Base-by-base conservation (phyloP, 306 rosid species). In the Casuarina cunninghamiana region DNA sequence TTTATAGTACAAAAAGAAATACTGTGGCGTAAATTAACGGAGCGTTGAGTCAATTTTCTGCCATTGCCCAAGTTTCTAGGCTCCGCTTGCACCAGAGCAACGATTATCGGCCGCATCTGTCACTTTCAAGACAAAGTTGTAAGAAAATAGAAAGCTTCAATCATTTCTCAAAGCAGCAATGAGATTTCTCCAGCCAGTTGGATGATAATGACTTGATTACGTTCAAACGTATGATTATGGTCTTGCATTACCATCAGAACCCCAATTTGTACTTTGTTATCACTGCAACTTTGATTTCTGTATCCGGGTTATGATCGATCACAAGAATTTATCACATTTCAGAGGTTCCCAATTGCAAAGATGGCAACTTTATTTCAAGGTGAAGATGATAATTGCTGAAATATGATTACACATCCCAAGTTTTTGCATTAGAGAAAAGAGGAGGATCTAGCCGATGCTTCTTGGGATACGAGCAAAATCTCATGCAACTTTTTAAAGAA, bases 31-130 rank as follows among this genome's bases (percentile, higher is more conserved):
- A 77, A n/a, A 79, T 32, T 37, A 68, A 39, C 44, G 68, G 61
- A 72, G 44, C 45, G 39, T n/a, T 77, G 51, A 53, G 67, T 76
- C 70, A 60, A 9, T n/a, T 57, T n/a, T 26, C 66, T 53, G 43
- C 51, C 62, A 19, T 0, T 21, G 73, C 68, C 35, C 85, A 79
- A 77, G 75, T 79, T 80, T 84, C 88, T 71, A 88, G 85, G 81
- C 57, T 73, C 72, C 71, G 44, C 75, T 51, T 80, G 62, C 78
- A 72, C 38, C 39, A 26, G 62, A 35, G 51, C 78, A 26, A 53
- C 80, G 71, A 51, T n/a, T 75, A 70, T 26, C 21, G 44, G 60
- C 53, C 82, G 79, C 81, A 82, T 67, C 37, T 78, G 87, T 87
- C 81, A 58, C 46, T 54, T 58, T 75, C 73, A 68, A 6, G 17